These are phyloP conservation scores for Eucalyptus melliodora DNA, from an alignment of 345 rosid species.

Conservation along the genomic window DNA sequence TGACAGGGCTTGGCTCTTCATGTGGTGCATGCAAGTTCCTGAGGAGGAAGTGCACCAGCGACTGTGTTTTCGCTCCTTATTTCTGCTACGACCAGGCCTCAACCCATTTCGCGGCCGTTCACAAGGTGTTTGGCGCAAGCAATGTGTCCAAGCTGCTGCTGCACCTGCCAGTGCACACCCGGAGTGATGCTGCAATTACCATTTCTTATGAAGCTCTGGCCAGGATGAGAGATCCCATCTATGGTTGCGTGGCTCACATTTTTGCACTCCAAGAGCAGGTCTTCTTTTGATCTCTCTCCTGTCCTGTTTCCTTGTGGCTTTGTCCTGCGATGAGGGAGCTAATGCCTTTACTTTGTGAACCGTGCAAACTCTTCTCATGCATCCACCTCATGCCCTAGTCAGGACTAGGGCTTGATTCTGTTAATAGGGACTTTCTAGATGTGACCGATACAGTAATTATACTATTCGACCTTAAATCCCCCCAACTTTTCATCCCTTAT, in stretches of 20 bases:
- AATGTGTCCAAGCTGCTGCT: slow-evolving; percentile 54
- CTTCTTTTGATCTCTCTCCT: not conserved
- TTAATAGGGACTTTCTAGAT: not conserved
- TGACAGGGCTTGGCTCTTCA: slow-evolving; percentile 66
- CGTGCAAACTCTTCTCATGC: not conserved
- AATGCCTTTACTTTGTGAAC: not conserved
- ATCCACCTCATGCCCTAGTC: not conserved
- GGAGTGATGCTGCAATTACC: slow-evolving; percentile 55
- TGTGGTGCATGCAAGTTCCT: slow-evolving; percentile 86
- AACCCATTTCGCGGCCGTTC: slow-evolving; percentile 59
- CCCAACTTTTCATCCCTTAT: not conserved
- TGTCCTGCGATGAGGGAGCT: not conserved
- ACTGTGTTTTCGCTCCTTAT: slow-evolving; percentile 67
- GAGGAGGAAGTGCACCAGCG: slow-evolving; percentile 58
- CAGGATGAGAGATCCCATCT: slow-evolving; percentile 42
- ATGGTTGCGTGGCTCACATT: slow-evolving; percentile 63
- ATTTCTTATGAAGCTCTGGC: slow-evolving; percentile 65
- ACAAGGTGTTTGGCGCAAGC: slow-evolving; percentile 76
- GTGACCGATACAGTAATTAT: not conserved
- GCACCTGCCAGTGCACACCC: slow-evolving; percentile 31
- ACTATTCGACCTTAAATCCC: not conserved
- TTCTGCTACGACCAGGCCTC: slow-evolving; percentile 60
- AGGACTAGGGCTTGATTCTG: not conserved
- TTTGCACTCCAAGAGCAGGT: slow-evolving; percentile 72
- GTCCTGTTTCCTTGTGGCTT: not conserved